Evolutionary conservation across 352 stramenopile genomes (phyloP).

Genomic region (Phytophthora crassamura): DNA sequence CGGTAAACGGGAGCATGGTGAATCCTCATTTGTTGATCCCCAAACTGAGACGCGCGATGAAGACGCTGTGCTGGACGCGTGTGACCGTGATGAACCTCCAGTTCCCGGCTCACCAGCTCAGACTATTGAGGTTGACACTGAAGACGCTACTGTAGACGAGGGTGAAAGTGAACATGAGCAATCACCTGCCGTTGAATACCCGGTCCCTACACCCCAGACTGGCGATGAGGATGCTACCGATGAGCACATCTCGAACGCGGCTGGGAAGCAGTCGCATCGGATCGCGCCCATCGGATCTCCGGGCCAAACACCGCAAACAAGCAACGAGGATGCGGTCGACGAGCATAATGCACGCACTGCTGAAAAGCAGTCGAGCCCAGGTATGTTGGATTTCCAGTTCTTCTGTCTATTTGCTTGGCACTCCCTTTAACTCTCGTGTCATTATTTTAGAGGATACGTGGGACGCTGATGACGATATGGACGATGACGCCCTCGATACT

Average conservation of each 20-base stretch:
- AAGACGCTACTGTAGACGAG: constrained; percentile 1
- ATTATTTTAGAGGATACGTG: constrained; percentile 22
- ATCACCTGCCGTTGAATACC: background rate
- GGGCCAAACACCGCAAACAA: constrained; percentile 29
- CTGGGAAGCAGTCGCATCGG: background rate
- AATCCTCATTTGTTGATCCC: background rate
- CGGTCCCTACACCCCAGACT: constrained; percentile 5
- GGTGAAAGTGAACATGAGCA: background rate
- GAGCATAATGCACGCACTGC: constrained; percentile 41
- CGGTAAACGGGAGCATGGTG: constrained; percentile 8
- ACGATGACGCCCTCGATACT: constrained; percentile 36
- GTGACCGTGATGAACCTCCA: constrained; percentile 3
- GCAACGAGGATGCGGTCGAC: constrained; percentile 32
- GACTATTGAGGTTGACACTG: background rate
- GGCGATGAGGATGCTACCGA: constrained; percentile 4
- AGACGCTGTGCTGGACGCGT: background rate
- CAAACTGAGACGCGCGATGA: background rate
- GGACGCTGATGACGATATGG: constrained; percentile 34
- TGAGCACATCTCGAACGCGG: constrained; percentile 8
- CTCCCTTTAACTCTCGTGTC: background rate
- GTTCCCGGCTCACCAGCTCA: background rate
- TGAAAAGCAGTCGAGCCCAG: constrained; percentile 47
- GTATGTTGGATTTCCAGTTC: constrained; percentile 28
- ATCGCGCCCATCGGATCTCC: constrained; percentile 17
- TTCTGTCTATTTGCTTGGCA: constrained; percentile 1